Evolutionary conservation across 2,329 filamentous ascomycete genomes (phyloP), one percentile per base, ranked within the genome.

Genomic region (Monascus ruber): DNA sequence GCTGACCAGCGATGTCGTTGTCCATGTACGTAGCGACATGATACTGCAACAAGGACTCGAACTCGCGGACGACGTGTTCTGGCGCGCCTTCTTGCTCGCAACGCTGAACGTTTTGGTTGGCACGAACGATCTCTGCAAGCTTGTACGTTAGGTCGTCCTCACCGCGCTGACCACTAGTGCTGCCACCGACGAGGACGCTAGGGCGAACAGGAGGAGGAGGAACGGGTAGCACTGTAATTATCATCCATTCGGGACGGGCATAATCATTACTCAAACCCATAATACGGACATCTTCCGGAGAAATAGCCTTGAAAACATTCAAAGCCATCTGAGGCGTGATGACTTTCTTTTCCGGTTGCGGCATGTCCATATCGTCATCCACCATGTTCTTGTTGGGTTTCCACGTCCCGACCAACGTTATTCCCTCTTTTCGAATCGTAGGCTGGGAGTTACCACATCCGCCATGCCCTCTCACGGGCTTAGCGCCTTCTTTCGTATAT

Each of bases 61-160:
- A 96, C 54, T 98, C 91, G 42, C 80, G 77, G 10, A 87, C 78
- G 49, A 96, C 86, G 64, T 98, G 91, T 47, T 85, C 81, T 1
- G 91, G 87, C 3, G 88, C 88, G 41, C 91, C 91, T 62, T 95
- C 87, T 42, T 85, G 79, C 54, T 94, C 85, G 43, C 87, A 91
- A 51, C 91, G 82, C 50, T 85, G 81, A 41, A 98, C 88, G 53
- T 94, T 95, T 51, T 84, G 83, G 67, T 98, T 99, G 52, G 91
- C 89, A 50, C 91, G 87, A 52, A 99, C 91, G 54, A 99, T 95
- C 65, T 99, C 91, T 55, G 88, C 88, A 27, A 99, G 73, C 68
- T 99, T 99, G 76, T 95, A 98, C 0, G 91, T 99, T 74, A 99
- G 76, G 72, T 99, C 93, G 62, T 99, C 91, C 66, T 99, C 91